Evolutionary conservation across 2,329 filamentous ascomycete species (phyloP), one percentile per base, ranked within the genome.

Genomic region (Paracamarosporium sp.): DNA sequence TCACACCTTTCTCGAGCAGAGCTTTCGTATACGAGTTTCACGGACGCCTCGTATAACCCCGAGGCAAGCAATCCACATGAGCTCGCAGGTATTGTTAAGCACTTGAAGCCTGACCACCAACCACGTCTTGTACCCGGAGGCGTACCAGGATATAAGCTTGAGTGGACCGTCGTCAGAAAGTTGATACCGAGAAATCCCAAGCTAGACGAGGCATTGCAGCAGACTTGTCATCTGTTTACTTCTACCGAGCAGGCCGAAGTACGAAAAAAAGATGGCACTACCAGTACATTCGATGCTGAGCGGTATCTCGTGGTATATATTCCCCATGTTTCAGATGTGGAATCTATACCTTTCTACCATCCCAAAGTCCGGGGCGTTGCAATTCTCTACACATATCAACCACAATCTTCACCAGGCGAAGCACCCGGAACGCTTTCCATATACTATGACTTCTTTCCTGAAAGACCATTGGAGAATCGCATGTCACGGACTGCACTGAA

Each of bases 291-390:
- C 3, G 60, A 69, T 40, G 69, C 67, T 35, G 72, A 78, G 36
- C 76, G 78, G 28, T 85, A 82, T 30, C 77, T 94, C 51, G 86
- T 96, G 15, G 76, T 96, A 31, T 97, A 96, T 73, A 82, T 90
- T 5, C 92, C 94, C 7, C 93, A 97, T 75, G 82, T 87, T 8
- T 74, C 82, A 30, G 79, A 79, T 1, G 79, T 83, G 11, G 81
- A 85, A 13, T 84, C 89, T 2, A 83, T 95, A 60, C 94, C 94
- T 1, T 97, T 90, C 77, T 98, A 97, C 76, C 93, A 97, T 71
- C 94, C 94, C 22, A 82, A 85, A 51, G 88, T 96, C 22, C 84
- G 83, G 50, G 87, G 86, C 12, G 82, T 97, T 24, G 92, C 88
- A 5, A 93, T 95, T 64, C 79, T 93, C 7, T 91, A 96, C 75